phyloP scores from a whole-genome alignment of 345 rosid genomes.

The Mangifera indica region DNA sequence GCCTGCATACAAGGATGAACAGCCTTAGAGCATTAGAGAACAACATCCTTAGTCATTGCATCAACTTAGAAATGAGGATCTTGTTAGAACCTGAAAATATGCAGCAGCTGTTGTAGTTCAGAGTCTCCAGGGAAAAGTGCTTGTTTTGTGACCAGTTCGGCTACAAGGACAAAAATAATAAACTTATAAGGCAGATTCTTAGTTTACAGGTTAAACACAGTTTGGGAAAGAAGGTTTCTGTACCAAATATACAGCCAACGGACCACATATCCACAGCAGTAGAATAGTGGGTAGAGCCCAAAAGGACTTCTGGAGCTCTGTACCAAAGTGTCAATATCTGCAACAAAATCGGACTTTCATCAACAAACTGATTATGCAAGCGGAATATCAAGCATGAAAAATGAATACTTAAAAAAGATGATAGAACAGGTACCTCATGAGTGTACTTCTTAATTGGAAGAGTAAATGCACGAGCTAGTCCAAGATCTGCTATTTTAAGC shows the following conservation, averaged over 20 bases:
- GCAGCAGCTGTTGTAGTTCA: constrained; percentile 92
- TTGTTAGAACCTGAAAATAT: constrained; percentile 67
- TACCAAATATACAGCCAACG: constrained; percentile 94
- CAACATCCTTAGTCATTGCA: not conserved
- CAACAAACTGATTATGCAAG: not conserved
- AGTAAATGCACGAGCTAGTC: constrained; percentile 82
- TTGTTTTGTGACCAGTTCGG: constrained; percentile 81
- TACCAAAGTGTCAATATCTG: constrained; percentile 96
- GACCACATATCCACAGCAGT: constrained; percentile 97
- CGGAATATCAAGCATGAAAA: not conserved
- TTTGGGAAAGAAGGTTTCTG: not conserved
- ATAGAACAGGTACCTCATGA: constrained; percentile 59
- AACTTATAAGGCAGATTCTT: not conserved
- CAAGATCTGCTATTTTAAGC: constrained; percentile 95
- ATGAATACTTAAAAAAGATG: not conserved
- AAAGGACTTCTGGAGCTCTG: constrained; percentile 94
- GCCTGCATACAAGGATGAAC: constrained; percentile 39
- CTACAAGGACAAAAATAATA: constrained; percentile 30
- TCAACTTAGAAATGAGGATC: not conserved
- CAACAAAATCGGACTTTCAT: not conserved
- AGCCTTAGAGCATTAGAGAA: not conserved
- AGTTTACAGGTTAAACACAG: not conserved
- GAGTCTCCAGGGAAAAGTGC: constrained; percentile 94
- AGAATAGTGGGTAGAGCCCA: constrained; percentile 95
- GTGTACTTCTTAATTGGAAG: constrained; percentile 95